Evolutionary conservation across 1,284 basidiomycete genomes (phyloP), one percentile per base, ranked within the genome.

Genomic region (Tetrapyrgos nigripes): DNA sequence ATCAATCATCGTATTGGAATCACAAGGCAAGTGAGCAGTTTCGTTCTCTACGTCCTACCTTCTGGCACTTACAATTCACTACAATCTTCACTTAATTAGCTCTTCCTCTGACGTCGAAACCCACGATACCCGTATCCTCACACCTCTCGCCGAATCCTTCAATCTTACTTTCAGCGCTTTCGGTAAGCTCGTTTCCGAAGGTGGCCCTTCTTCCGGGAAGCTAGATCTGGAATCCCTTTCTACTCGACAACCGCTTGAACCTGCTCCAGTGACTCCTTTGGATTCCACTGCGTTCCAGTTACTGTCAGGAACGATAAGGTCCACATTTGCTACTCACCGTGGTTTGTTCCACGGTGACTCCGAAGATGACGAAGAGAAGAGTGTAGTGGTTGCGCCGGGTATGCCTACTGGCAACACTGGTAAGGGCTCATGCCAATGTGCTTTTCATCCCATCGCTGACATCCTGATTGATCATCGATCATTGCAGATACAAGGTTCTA

Each of bases 1-100:
- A 76, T 88, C 57, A 87, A 90, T 64, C 86, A 87, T 64, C 83
- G 86, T 11, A 84, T 89, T 59, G 78, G 73, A 29, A 73, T 76
- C 17, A 67, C 73, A 21, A n/a, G 37, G 19, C 17, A 78, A 75
- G 75, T 76, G 8, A 17, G 69, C 47, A 27, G 19, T 4, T 48
- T 8, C 35, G 14, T 4, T 8, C 26, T 44, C 14, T 11, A 28
- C n/a, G 14, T 43, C 11, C 3, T 33, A 26, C 6, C 23, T 49
- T 3, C 11, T 13, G 5, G 24, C 21, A 11, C 13, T 11, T 45
- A 8, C 31, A 14, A 8, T 33, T 33, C 31, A 14, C 14, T 33
- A n/a, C n/a, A n/a, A n/a, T n/a, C n/a, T n/a, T n/a, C n/a, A n/a
- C n/a, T n/a, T n/a, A 14, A 37, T 13, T 45, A 75, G 76, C 43